Evolutionary conservation across 208 protist species (phyloP), one percentile per base, ranked within the genome.

Genomic region (Angomonas deanei): DNA sequence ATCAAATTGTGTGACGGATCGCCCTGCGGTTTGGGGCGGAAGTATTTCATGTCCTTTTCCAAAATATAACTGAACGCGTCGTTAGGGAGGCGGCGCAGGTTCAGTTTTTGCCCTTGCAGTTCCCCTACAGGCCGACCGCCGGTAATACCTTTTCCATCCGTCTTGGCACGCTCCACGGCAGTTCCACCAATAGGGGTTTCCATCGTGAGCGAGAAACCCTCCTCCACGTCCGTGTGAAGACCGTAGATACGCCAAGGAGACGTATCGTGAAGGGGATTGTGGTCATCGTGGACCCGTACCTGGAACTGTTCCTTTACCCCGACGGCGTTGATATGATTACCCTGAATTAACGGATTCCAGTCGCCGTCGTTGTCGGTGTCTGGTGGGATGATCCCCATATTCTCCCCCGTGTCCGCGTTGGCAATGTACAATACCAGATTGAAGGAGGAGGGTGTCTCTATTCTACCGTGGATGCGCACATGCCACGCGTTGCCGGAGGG

Each of bases 401-500:
- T 24, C 64, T 82, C 79, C 61, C 55, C 59, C 46, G 39, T 61
- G 38, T 86, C 65, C 10, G 52, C 67, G 61, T 91, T 85, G 10
- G 80, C 70, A 19, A 94, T 60, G 66, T 91, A 94, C 26, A 94
- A 57, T 26, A 90, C 77, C 28, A 94, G 64, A 10, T 67, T 66
- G 0, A 94, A 38, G 6, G 79, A 68, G 10, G 47, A 62, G n/a
- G 39, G 55, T 4, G 67, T 63, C 49, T 85, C 74, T 58, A 84
- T 61, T 5, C 62, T 65, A 27, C 76, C 77, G 64, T 91, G 88
- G 50, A 91, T 62, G 38, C 88, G 84, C 55, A 91, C 84, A 49
- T 94, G 84, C 84, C 88, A 94, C 10, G 82, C 65, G 23, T 84
- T 72, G 5, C 82, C 88, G 11, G 79, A 80, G 5, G 88, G 84